Conservation (phyloP, 106 monocot genomes). For the Dactylorhiza incarnata region DNA sequence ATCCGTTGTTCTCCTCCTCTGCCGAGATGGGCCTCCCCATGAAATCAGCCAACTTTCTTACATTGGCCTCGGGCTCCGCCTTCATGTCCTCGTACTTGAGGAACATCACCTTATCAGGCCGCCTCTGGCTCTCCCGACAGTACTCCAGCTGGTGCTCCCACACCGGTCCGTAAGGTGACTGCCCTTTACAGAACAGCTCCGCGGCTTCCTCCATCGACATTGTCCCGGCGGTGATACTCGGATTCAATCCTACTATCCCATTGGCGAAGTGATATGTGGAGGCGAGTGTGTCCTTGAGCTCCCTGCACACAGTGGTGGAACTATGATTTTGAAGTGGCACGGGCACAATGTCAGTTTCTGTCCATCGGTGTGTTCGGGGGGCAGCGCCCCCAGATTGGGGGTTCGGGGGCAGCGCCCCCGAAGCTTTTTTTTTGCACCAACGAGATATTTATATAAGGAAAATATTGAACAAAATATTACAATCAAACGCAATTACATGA, state of each 20-base stretch:
- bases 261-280: conserved; percentile 23
- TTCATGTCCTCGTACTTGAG: conserved; percentile 23
- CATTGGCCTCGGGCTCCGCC: neutral
- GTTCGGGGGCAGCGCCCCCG: no score
- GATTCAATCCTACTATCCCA: neutral
- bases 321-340: no score
- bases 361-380: no score
- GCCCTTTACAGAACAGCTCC: conserved; percentile 4
- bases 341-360: no score
- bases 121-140: conserved; percentile 10
- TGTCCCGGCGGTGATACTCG: neutral
- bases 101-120: conserved; percentile 12
- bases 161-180: neutral
- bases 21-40: conserved; percentile 9
- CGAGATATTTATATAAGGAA: no score
- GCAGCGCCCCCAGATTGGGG: no score
- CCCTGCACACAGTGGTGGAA: no score
- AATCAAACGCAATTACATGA: no score
- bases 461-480: no score
- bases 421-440: no score
- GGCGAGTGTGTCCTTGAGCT: conserved; percentile 32
- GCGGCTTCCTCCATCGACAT: conserved; percentile 4
- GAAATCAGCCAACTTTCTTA: conserved; percentile 25
- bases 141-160: conserved; percentile 28
- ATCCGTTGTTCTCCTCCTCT: conserved; percentile 13